Conservation (phyloP, 179 eudicot species). For the Beta macrorhiza region DNA sequence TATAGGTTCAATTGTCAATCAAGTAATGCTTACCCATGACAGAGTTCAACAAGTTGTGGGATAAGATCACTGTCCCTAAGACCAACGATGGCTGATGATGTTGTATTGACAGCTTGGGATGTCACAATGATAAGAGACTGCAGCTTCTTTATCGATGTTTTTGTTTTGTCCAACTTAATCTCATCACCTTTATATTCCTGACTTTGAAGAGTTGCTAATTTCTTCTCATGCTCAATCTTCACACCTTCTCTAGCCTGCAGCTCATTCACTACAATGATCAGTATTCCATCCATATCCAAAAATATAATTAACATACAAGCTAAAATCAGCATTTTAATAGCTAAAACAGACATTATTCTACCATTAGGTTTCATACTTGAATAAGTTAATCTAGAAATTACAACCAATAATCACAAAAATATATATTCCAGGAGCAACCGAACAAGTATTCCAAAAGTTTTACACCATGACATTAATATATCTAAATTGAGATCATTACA, state of each 20-base stretch:
- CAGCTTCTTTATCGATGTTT: conserved; percentile 67
- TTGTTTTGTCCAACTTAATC: conserved; percentile 86
- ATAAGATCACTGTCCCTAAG: conserved; percentile 83
- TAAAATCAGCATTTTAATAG: conserved; percentile 8
- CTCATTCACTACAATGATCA: conserved; percentile 16
- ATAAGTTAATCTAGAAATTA: background rate
- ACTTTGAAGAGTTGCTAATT: conserved; percentile 73
- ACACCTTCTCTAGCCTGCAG: conserved; percentile 91
- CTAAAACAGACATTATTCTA: background rate
- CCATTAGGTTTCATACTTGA: background rate
- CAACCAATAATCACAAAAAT: background rate
- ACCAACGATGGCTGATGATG: conserved; percentile 76
- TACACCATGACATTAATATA: background rate
- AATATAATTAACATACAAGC: background rate
- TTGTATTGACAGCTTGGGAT: conserved; percentile 89
- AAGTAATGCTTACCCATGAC: conserved; percentile 73
- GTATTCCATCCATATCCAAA: background rate
- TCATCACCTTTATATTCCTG: conserved; percentile 84
- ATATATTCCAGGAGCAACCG: background rate
- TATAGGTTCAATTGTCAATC: background rate
- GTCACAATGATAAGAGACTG: conserved; percentile 86
- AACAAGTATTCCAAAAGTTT: background rate
- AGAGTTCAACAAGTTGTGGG: conserved; percentile 86
- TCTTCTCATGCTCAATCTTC: conserved; percentile 88
- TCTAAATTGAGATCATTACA: background rate